A percentile compares a stretch with the other conserved stretches of the same genome.
phyloP scores from a whole-genome alignment of 139 green algal species.

The Deuterostichococcus epilithicus region DNA sequence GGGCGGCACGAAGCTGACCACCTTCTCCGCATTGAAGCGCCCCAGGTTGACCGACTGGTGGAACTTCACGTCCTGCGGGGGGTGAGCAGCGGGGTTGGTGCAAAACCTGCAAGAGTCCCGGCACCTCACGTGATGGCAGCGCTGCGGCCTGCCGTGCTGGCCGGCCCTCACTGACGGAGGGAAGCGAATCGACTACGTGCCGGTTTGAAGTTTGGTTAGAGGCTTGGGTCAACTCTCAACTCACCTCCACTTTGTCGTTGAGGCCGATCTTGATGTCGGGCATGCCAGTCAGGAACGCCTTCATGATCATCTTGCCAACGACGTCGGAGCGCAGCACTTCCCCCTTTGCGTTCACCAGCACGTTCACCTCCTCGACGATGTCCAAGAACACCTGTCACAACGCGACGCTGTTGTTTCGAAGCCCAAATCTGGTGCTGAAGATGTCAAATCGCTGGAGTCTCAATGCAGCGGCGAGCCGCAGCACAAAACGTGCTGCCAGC shows the following conservation, averaged over 20 bases:
- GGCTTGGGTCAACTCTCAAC: too few species aligned
- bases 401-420: not conserved
- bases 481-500: too few species aligned
- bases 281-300: slow-evolving; percentile 91
- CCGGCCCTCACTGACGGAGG: too few species aligned
- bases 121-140: too few species aligned
- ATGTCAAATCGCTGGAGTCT: too few species aligned
- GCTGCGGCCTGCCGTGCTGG: not conserved
- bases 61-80: slow-evolving; percentile 86
- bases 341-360: slow-evolving; percentile 76
- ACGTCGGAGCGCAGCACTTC: slow-evolving; percentile 83
- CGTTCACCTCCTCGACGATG: slow-evolving; percentile 84
- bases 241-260: slow-evolving; percentile 79
- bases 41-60: slow-evolving; percentile 95
- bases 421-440: too few species aligned
- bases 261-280: slow-evolving; percentile 90
- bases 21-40: slow-evolving; percentile 67
- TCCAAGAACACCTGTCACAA: slow-evolving; percentile 77
- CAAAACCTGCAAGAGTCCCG: not conserved
- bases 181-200: not conserved
- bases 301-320: slow-evolving; percentile 84
- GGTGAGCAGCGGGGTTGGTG: not conserved
- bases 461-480: too few species aligned
- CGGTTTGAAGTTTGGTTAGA: too few species aligned
- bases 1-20: slow-evolving; percentile 87